Base-by-base conservation (phyloP, 1,284 basidiomycete genomes). In the Cryptococcus wingfieldii region DNA sequence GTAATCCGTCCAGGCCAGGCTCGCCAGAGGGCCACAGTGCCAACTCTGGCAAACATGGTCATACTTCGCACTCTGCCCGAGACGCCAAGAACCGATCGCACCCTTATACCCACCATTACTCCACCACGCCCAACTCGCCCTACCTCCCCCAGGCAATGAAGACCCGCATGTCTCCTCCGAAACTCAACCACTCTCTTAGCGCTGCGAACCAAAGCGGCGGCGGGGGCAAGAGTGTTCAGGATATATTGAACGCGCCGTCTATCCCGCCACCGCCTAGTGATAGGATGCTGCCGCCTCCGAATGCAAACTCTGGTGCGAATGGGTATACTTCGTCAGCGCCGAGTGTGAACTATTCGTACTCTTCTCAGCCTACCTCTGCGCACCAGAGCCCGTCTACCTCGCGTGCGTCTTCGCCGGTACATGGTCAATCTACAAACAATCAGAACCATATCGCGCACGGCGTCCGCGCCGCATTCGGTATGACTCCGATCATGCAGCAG, bases 381-480 rank as follows among this genome's bases (percentile, higher is more conserved):
- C 72, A 75, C 48, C 66, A 56, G 28, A 71, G 68, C 23, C 77
- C 77, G 1, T 56, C 54, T 6, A 72, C 71, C 7, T 74, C 71
- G 28, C 63, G 76, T 27, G 69, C 72, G 4, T 62, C 63, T 1
- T 72, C 70, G 18, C 76, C 76, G 0, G 67, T 70, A 4, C 66
- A 71, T 54, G 55, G 57, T 58, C 53, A 39, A 46, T 18, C 53
- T 56, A 38, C 54, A 47, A 50, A 16, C 58, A 63, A 41, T 54
- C 47, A 45, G 61, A 69, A 50, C 61, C 69, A 47, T 60, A 83
- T 83, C 66, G 84, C 55, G 6, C 63, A 66, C 47, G 88, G 74
- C 3, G 86, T 93, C 18, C 84, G 88, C 38, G 80, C 86, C 27
- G 90, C 90, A 44, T 93, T 93, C 65, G 88, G 87, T 7, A 92